These are phyloP conservation scores for Tripterygium wilfordii DNA, from an alignment of 177 flowering plant genomes.

Conservation along the genomic window DNA sequence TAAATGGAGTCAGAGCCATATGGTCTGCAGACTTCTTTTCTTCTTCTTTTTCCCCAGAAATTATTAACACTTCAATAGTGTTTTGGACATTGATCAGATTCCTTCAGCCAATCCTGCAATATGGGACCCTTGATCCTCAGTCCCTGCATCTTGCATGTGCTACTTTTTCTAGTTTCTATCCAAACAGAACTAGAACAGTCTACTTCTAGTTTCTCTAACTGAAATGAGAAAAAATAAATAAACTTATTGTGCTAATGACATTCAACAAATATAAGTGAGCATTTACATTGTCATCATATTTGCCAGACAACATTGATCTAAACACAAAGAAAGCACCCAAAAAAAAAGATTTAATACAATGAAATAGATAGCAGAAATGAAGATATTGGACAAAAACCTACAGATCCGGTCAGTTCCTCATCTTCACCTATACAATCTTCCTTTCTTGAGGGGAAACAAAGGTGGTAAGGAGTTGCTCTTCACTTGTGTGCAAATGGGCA, in stretches of 20 bases:
- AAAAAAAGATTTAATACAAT: slow-evolving; percentile 4
- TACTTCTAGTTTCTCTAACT: no score
- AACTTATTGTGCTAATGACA: no score
- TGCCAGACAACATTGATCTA: slow-evolving; percentile 13
- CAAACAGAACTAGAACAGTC: no score
- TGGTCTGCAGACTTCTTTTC: no score
- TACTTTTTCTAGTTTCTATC: neutral
- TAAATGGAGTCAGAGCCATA: no score
- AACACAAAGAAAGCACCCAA: neutral
- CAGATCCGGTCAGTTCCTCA: slow-evolving; percentile 1
- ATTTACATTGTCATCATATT: no score
- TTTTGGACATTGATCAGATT: slow-evolving; percentile 5
- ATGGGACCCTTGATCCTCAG: slow-evolving; percentile 6
- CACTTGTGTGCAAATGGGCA: slow-evolving; percentile 60
- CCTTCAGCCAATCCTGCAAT: neutral
- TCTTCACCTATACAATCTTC: slow-evolving; percentile 34
- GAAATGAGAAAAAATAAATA: no score
- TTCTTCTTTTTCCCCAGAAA: no score
- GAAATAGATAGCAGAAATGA: slow-evolving; percentile 5
- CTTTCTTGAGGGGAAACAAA: slow-evolving; percentile 54
- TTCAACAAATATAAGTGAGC: no score
- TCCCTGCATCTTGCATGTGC: slow-evolving; percentile 14
- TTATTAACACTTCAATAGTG: no score
- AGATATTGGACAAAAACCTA: slow-evolving; percentile 14
- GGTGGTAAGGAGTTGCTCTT: slow-evolving; percentile 53